phyloP scores from a whole-genome alignment of 2,329 filamentous ascomycete genomes.

The Phialemoniopsis sp. region DNA sequence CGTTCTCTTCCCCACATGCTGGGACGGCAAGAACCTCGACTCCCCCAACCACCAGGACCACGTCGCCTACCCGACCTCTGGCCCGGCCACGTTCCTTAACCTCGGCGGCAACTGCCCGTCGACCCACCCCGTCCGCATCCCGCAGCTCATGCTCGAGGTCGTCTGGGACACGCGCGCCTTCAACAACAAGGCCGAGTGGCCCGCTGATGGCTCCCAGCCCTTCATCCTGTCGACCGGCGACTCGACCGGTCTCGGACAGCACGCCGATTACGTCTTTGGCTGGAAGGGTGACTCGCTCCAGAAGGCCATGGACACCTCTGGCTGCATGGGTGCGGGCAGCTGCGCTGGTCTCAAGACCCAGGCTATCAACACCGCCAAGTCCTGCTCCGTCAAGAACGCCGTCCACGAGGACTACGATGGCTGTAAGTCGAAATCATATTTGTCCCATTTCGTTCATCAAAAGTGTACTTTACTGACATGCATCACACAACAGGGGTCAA shows the following conservation, averaged over 20 bases:
- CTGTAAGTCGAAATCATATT: conserved; percentile 20
- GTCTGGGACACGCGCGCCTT: conserved; percentile 38
- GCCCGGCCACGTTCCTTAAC: conserved; percentile 33
- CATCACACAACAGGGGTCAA: no score
- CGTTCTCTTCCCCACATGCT: conserved; percentile 45
- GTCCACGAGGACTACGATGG: conserved; percentile 27
- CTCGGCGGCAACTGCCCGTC: conserved; percentile 31
- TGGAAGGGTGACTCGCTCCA: conserved; percentile 32
- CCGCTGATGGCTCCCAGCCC: conserved; percentile 29
- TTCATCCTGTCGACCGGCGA: conserved; percentile 29
- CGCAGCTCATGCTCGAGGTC: conserved; percentile 43
- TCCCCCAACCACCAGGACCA: conserved; percentile 40
- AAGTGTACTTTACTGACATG: no score
- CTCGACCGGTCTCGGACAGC: conserved; percentile 33
- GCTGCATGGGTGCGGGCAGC: conserved; percentile 32
- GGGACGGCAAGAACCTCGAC: conserved; percentile 45
- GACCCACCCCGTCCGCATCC: conserved; percentile 33
- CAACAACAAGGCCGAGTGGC: conserved; percentile 29
- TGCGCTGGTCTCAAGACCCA: conserved; percentile 27
- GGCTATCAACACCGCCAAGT: conserved; percentile 20
- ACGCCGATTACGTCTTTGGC: conserved; percentile 36
- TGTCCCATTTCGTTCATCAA: no score
- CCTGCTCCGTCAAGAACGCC: conserved; percentile 21
- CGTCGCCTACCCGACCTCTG: conserved; percentile 32
- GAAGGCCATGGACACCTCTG: conserved; percentile 30